These are phyloP conservation scores for Leishmania lainsoni DNA, from an alignment of 208 protist genomes.

Conservation along the genomic window DNA sequence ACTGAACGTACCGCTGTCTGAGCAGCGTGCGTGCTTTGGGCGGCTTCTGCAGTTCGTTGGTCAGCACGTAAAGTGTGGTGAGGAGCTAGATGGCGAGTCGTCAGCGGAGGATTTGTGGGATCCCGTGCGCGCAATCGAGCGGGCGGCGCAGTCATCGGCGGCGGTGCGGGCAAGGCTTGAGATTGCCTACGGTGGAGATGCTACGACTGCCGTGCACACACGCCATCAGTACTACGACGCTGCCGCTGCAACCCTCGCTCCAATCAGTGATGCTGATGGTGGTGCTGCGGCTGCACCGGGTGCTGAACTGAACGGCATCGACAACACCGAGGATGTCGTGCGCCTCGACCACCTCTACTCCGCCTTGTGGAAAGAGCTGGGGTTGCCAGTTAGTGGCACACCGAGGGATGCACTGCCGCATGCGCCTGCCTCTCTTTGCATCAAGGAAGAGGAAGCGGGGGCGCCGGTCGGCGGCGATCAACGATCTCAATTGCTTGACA, in stretches of 20 bases:
- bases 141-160: constrained; percentile 19
- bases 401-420: neutral
- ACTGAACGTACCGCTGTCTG: constrained; percentile 31
- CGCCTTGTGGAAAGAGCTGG: constrained; percentile 23
- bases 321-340: neutral
- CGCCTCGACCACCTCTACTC: constrained; percentile 21
- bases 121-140: constrained; percentile 26
- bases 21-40: constrained; percentile 24
- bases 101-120: constrained; percentile 25
- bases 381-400: constrained; percentile 5
- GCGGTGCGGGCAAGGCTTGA: constrained; percentile 25
- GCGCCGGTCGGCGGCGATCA: neutral
- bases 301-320: neutral
- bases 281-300: neutral
- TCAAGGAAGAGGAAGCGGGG: neutral
- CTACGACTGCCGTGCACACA: constrained; percentile 28
- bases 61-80: constrained; percentile 5
- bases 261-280: constrained; percentile 11
- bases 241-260: constrained; percentile 8
- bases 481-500: neutral
- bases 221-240: constrained; percentile 16
- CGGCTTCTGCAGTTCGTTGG: constrained; percentile 28
- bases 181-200: constrained; percentile 28
- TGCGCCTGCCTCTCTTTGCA: neutral
- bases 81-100: neutral